Evolutionary conservation across 2,329 filamentous ascomycete genomes (phyloP), one percentile per base, ranked within the genome.

Genomic region (Calonectria hongkongensis): DNA sequence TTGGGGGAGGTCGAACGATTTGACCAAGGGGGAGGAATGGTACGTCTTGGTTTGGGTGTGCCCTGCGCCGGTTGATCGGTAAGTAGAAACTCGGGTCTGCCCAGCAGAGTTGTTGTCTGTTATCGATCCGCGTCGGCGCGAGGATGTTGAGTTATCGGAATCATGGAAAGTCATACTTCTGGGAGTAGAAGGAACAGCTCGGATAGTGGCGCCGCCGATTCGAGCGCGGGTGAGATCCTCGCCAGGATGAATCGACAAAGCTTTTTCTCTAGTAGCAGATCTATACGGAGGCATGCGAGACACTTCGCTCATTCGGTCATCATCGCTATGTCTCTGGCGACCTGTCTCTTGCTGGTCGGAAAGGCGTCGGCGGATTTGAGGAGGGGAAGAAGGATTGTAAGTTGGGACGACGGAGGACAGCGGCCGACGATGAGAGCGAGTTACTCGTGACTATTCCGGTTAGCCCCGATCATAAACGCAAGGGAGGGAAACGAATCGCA

Each of bases 21-120:
- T 87, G 12, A 88, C 90, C 63, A 93, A 83, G 2, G 92, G 91
- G 2, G 91, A 93, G 2, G 92, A 91, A 80, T 89, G 90, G 77
- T 90, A 91, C 0, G 86, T 74, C 63, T 83, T 84, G 68, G 69
- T 76, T 27, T 83, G 78, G 13, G 68, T 62, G 28, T 81, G 70
- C 12, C 72, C 76, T 27, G 79, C 50, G 10, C 71, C 74, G 0
- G 78, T 73, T 3, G 82, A 68, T 77, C 88, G 89, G 72, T 87
- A 85, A 0, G 86, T 84, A 2, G 87, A 81, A 25, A 85, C 81
- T 30, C 89, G 86, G n/a, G 83, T 81, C 12, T 85, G 82, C 8
- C 84, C 74, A 4, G 82, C 80, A 4, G 83, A 81, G 73, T 84
- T 85, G 25, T 82, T 85, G 25, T 91, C 89, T 1, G 88, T 85